Evolutionary conservation across 352 stramenopile genomes (phyloP), one percentile per base, ranked within the genome.

Genomic region (Pythium utonaiense): DNA sequence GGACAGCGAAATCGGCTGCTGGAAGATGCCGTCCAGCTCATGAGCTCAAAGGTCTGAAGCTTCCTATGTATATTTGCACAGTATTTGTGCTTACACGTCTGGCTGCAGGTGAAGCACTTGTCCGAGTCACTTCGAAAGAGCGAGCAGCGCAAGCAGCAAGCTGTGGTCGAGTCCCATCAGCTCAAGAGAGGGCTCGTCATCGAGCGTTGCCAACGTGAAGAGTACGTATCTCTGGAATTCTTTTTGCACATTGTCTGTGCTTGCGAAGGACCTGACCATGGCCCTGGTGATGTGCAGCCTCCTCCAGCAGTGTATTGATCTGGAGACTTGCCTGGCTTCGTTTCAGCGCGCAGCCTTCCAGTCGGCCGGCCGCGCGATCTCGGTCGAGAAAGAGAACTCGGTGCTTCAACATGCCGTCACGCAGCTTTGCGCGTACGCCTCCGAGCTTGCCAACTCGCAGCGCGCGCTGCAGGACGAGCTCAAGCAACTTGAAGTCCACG

Each of bases 101-200:
- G 40, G 6, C 6, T 47, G 17, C 48, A 88, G 74, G 42, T 83
- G 16, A 55, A 58, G 2, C 47, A 44, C 17, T 47, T 87, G n/a
- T 60, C 71, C 4, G 62, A 67, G 6, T 69, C 67, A 16, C 66
- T 86, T 24, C 59, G 61, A 16, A 72, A 24, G 24, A 64, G 55
- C 16, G 50, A 69, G 38, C 47, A 55, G 56, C 49, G 56, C 24
- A 68, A 68, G 49, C 55, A 60, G 1, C 51, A 68, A 19, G 49
- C 62, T 21, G 61, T 58, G 17, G 67, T 62, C 0, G 56, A 69
- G n/a, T 74, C 63, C 17, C 62, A 64, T 28, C 61, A 52, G 30
- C 62, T 89, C 27, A 86, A 83, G 60, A 75, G 77, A 31, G 62
- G 76, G 16, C 58, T 89, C 31, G 72, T 88, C n/a, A 19, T 80